Evolutionary conservation across 805 yeast genomes (phyloP).

Genomic region (Starmerella geochares): DNA sequence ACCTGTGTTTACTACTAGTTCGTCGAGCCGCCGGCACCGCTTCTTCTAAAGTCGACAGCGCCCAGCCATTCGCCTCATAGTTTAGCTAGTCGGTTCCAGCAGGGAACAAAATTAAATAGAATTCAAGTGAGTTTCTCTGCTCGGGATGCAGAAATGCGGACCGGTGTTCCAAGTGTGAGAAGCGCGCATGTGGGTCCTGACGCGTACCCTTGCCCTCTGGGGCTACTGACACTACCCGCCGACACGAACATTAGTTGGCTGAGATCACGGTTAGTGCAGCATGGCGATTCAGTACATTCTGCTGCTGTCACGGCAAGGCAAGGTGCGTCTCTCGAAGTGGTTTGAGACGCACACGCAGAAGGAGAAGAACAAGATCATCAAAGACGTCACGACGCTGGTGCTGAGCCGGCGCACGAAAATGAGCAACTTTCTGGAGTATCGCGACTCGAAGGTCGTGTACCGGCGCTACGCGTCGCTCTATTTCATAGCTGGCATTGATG

Average conservation of each 20-base stretch:
- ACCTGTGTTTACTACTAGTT: background rate
- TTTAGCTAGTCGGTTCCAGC: no score
- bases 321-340: conserved; percentile 90
- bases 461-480: conserved; percentile 88
- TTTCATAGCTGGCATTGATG: conserved; percentile 76
- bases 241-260: background rate
- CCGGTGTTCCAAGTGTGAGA: no score
- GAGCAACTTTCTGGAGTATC: conserved; percentile 89
- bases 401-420: conserved; percentile 79
- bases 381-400: conserved; percentile 78
- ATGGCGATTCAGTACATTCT: conserved; percentile 72
- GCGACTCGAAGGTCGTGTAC: conserved; percentile 75
- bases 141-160: no score
- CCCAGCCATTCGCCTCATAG: background rate
- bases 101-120: no score
- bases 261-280: background rate
- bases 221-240: no score
- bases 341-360: conserved; percentile 71
- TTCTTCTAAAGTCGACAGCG: background rate
- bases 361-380: conserved; percentile 71
- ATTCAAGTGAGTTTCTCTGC: no score
- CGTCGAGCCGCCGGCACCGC: conserved; percentile 4
- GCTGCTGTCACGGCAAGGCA: conserved; percentile 86
- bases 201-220: background rate
- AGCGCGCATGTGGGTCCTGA: no score